These are phyloP conservation scores for Zymoseptoria crescenta DNA, from an alignment of 2,329 filamentous ascomycete genomes.

Conservation along the genomic window DNA sequence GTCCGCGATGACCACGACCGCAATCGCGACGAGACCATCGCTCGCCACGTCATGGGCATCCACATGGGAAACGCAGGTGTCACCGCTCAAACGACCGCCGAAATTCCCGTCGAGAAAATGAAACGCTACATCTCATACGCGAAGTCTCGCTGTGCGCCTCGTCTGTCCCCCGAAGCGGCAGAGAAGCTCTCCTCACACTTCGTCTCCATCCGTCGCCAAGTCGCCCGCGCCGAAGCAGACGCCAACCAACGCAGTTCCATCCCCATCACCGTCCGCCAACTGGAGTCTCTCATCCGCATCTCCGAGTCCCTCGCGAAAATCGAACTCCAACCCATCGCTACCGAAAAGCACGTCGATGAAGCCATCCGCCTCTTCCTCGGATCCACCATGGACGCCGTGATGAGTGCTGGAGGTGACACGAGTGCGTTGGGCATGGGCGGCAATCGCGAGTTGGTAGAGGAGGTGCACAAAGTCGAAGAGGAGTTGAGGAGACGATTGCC, in stretches of 20 bases:
- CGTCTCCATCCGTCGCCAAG: conserved; percentile 88
- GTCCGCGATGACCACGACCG: conserved; percentile 91
- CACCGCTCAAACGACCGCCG: conserved; percentile 81
- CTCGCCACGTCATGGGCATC: conserved; percentile 93
- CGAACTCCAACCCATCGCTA: conserved; percentile 74
- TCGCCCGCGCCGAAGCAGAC: conserved; percentile 83
- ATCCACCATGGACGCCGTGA: conserved; percentile 92
- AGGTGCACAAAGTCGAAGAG: conserved; percentile 76
- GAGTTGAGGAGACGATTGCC: conserved; percentile 81
- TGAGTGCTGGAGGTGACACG: conserved; percentile 42
- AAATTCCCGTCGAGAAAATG: conserved; percentile 94
- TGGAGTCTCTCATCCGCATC: conserved; percentile 95
- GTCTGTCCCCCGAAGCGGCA: conserved; percentile 79
- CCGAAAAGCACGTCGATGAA: conserved; percentile 89
- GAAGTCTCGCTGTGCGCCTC: conserved; percentile 89
- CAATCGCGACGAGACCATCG: conserved; percentile 83
- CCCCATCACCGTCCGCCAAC: conserved; percentile 92
- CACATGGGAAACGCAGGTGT: conserved; percentile 84
- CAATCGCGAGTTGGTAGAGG: conserved; percentile 83
- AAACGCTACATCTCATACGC: conserved; percentile 96
- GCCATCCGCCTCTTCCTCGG: conserved; percentile 94
- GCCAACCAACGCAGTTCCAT: conserved; percentile 87
- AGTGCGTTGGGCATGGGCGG: conserved; percentile 72
- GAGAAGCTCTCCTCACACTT: conserved; percentile 97
- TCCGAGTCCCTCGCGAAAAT: conserved; percentile 93